Base-by-base conservation (phyloP, 768 basidiomycete genomes). In the Russula emetica region DNA sequence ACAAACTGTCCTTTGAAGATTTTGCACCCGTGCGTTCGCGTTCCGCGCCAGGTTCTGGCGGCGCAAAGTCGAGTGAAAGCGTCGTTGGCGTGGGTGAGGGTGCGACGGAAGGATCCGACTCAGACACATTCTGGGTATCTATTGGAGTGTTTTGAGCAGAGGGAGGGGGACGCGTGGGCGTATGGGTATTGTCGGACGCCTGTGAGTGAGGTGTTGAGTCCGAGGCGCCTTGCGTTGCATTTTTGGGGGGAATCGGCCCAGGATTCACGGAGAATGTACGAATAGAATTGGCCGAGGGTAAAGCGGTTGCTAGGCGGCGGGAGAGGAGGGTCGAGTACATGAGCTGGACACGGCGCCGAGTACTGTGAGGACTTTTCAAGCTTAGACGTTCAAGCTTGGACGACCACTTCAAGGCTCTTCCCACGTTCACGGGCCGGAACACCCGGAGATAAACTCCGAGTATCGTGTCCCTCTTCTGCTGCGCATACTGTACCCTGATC, bases 1-100 rank as follows among this genome's bases (percentile, higher is more conserved):
- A 89, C 58, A 93, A 80, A 16, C 86, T 84, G 56, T 88, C 86
- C 69, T 87, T 90, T 18, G 89, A 87, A 3, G 90, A 92, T 72
- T 77, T 80, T 56, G 91, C 91, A 16, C 91, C 90, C 0, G 90
- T 92, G 57, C 85, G 78, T 63, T 82, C 79, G 75, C 73, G 50
- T 75, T 73, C 53, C 78, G 74, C 18, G 76, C 76, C 67, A 1
- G 64, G 61, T 50, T 68, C 64, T 8, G 64, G 42, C 9, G 86
- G 85, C 20, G 84, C 80, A 68, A 90, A 87, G 73, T 90, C 88
- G 22, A 90, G 78, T 59, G 68, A 69, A 38, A 67, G 68, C 34
- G 55, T 53, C 22, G 61, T 57, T 28, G 65, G 58, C 1, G 82
- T 67, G 3, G 67, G 44, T 1, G 82, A 67, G 5, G 66, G 44